Evolutionary conservation across 129 eudicot species (phyloP).

Genomic region (Flaveria ramosissima): DNA sequence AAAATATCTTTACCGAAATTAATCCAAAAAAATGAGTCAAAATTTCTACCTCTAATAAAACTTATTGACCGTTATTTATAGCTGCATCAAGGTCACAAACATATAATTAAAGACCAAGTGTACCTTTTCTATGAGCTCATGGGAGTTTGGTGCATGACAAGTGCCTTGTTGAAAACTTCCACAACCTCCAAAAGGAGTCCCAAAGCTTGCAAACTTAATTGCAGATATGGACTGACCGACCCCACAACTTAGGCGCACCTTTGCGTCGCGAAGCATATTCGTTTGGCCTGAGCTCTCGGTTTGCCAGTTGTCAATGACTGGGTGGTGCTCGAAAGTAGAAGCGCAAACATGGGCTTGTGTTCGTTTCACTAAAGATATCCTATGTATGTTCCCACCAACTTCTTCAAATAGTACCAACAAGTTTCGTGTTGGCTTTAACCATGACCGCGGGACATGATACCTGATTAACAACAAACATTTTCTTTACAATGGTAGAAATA

Average conservation of each 20-base stretch:
- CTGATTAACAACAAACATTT: constrained; percentile 32
- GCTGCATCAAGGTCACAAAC: not conserved
- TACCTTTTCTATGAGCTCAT: constrained; percentile 64
- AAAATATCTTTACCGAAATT: too few species aligned
- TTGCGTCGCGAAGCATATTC: constrained; percentile 49
- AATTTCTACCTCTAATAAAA: too few species aligned
- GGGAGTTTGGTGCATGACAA: constrained; percentile 70
- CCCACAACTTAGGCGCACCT: constrained; percentile 63
- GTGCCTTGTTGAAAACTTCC: constrained; percentile 60
- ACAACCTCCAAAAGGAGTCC: constrained; percentile 78
- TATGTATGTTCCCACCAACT: constrained; percentile 80
- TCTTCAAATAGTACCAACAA: constrained; percentile 80
- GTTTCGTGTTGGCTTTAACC: constrained; percentile 71
- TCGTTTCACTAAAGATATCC: constrained; percentile 67
- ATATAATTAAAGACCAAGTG: constrained; percentile 7
- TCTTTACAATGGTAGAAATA: not conserved
- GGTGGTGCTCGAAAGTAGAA: constrained; percentile 68
- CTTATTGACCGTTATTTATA: too few species aligned
- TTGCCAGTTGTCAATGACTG: constrained; percentile 50
- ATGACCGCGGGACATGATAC: constrained; percentile 96
- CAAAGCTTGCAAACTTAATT: constrained; percentile 81
- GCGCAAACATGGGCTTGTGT: constrained; percentile 53
- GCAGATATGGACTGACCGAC: constrained; percentile 62
- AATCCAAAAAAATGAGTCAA: too few species aligned
- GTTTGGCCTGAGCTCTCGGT: constrained; percentile 43